These are phyloP conservation scores for Dianthus caryophyllus DNA, from an alignment of 148 eudicot species.

Conservation along the genomic window DNA sequence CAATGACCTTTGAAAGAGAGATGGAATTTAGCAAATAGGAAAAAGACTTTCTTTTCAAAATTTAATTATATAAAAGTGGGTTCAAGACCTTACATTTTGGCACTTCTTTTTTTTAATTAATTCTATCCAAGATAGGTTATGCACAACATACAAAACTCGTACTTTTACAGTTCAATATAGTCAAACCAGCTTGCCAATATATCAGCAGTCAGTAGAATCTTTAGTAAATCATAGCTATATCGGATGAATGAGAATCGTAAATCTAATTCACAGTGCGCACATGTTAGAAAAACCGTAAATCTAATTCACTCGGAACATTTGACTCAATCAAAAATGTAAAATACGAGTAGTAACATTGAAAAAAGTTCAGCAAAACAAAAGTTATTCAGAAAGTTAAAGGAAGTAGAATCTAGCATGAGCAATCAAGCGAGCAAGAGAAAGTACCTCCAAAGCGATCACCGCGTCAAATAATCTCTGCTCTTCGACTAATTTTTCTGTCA, in stretches of 20 bases:
- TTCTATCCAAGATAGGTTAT: background rate
- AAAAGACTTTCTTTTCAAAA: background rate
- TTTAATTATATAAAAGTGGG: background rate
- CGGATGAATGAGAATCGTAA: background rate
- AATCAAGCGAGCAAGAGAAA: conserved; percentile 7
- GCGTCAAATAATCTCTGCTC: conserved; percentile 78
- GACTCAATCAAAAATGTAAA: no score
- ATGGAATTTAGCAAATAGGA: conserved; percentile 6
- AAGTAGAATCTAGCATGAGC: background rate
- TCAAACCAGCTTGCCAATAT: no score
- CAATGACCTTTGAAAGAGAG: conserved; percentile 55
- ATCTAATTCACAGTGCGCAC: no score
- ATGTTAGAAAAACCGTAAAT: no score
- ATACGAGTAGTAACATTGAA: background rate
- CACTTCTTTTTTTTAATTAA: background rate
- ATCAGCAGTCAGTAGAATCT: no score
- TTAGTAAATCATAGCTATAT: no score
- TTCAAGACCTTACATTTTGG: background rate
- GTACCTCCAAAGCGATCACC: conserved; percentile 87
- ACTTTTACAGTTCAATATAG: no score
- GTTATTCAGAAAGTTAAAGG: no score
- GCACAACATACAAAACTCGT: no score
- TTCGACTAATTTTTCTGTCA: conserved; percentile 82
- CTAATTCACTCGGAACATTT: no score
- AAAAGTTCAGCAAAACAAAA: no score